These are phyloP conservation scores for Hyphopichia khmerensis DNA, from an alignment of 1,139 yeast genomes.

Conservation along the genomic window DNA sequence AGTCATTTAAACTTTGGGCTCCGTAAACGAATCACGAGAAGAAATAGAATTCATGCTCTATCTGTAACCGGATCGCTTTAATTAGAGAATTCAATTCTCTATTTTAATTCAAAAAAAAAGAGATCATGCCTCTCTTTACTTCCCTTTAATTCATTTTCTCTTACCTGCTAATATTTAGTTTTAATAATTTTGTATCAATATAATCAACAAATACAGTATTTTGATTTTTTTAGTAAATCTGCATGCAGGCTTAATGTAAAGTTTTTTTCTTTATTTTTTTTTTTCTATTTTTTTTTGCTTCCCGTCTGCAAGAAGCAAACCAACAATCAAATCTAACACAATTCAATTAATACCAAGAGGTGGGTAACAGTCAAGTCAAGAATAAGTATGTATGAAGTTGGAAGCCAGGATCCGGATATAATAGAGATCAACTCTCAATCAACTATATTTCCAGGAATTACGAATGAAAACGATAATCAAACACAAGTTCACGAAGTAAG, in stretches of 20 bases:
- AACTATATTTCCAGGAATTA: too few relatives aligned
- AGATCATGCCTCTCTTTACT: too few relatives aligned
- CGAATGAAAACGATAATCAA: background rate
- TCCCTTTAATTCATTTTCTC: background rate
- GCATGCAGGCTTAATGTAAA: background rate
- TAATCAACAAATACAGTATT: background rate
- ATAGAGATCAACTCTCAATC: background rate
- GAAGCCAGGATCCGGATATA: background rate
- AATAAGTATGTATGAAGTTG: background rate
- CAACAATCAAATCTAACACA: background rate
- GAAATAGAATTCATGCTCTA: too few relatives aligned
- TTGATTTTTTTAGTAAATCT: background rate
- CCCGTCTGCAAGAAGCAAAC: too few relatives aligned
- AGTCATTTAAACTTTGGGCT: conserved; percentile 86
- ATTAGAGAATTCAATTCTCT: background rate
- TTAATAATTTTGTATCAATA: conserved; percentile 1
- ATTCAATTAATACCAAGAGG: background rate
- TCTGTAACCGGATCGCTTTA: too few relatives aligned
- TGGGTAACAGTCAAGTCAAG: background rate
- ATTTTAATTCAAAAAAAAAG: too few relatives aligned
- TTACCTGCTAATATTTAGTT: background rate
- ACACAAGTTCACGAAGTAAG: too few relatives aligned
- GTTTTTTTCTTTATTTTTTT: too few relatives aligned
- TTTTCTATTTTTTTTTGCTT: too few relatives aligned
- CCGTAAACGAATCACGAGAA: conserved; percentile 22